These are phyloP conservation scores for Pisolithus orientalis DNA, from an alignment of 768 basidiomycete genomes.

Conservation along the genomic window DNA sequence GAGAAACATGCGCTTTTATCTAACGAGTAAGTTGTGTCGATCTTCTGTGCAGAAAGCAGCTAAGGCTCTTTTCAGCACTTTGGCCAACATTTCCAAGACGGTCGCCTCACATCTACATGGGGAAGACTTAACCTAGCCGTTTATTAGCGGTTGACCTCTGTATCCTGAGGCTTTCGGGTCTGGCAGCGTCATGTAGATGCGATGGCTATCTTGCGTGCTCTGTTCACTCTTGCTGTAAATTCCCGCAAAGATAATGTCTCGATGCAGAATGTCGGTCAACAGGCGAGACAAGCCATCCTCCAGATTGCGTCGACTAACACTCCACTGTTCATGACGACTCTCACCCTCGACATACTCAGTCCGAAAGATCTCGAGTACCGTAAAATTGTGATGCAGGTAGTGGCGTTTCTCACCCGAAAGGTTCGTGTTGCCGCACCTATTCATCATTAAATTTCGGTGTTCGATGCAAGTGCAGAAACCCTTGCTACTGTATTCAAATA, in stretches of 20 bases:
- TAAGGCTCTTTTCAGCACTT: slow-evolving; percentile 40
- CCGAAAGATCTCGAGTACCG: slow-evolving; percentile 72
- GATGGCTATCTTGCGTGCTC: slow-evolving; percentile 76
- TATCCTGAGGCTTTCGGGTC: slow-evolving; percentile 82
- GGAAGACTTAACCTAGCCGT: slow-evolving; percentile 56
- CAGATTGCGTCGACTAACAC: slow-evolving; percentile 81
- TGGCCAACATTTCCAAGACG: slow-evolving; percentile 85
- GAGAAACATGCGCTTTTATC: slow-evolving; percentile 76
- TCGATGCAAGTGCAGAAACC: slow-evolving; percentile 53
- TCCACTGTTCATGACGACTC: slow-evolving; percentile 87
- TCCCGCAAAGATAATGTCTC: slow-evolving; percentile 63
- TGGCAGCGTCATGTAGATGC: slow-evolving; percentile 95
- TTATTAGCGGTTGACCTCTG: slow-evolving; percentile 84
- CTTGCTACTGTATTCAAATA: slow-evolving; percentile 72
- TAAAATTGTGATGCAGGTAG: slow-evolving; percentile 85
- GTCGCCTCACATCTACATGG: slow-evolving; percentile 73
- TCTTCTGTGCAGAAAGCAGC: not conserved
- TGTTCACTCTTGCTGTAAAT: slow-evolving; percentile 77
- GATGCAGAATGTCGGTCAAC: slow-evolving; percentile 61
- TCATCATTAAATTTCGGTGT: not conserved
- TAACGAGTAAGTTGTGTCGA: slow-evolving; percentile 44
- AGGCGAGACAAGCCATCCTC: slow-evolving; percentile 78
- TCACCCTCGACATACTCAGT: slow-evolving; percentile 83
- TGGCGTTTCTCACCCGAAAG: slow-evolving; percentile 91
- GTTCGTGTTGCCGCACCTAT: slow-evolving; percentile 29